Conservation (phyloP, 2,329 filamentous ascomycete genomes). For the Hymenoscyphus occultus region DNA sequence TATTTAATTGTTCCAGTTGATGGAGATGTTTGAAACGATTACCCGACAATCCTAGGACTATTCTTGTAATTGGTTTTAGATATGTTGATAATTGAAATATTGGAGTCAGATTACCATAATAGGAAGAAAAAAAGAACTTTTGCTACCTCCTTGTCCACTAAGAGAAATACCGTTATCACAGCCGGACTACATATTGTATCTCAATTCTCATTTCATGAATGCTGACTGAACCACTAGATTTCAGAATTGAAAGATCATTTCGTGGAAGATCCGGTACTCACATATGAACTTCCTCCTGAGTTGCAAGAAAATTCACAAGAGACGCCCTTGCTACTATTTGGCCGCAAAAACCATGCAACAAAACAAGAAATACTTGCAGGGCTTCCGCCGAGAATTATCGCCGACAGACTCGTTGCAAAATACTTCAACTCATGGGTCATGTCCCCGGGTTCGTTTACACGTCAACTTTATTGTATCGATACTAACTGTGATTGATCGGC, state of each 20-base stretch:
- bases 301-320: conserved; percentile 3
- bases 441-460: conserved; percentile 44
- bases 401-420: conserved; percentile 49
- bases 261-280: conserved; percentile 36
- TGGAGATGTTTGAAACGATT: no score
- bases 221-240: conserved; percentile 40
- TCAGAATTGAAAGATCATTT: conserved; percentile 56
- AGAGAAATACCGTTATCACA: no score
- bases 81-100: no score
- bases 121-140: no score
- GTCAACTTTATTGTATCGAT: neutral
- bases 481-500: conserved; percentile 37
- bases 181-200: no score
- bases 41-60: no score
- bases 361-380: conserved; percentile 46
- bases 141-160: no score
- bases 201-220: neutral
- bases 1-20: no score
- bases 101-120: no score
- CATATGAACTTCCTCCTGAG: conserved; percentile 29
- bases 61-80: no score
- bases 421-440: conserved; percentile 52
- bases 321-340: conserved; percentile 14
- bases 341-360: conserved; percentile 25
- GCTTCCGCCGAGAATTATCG: conserved; percentile 45